These are phyloP conservation scores for Ambrosiella cleistominuta DNA, from an alignment of 2,329 filamentous ascomycete genomes.

Conservation along the genomic window DNA sequence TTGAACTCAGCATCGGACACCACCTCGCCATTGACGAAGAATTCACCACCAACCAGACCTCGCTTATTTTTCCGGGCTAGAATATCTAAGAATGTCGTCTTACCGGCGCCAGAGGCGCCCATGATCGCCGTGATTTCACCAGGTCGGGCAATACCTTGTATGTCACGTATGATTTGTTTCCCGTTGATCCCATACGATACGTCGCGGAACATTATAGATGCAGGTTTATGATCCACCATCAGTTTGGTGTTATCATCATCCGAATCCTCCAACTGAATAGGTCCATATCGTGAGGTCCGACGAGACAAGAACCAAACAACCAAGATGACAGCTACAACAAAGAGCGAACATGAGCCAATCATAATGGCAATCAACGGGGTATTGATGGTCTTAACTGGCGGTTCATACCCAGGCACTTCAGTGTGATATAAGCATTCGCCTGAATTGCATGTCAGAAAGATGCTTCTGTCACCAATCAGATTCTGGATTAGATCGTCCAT, in stretches of 20 bases:
- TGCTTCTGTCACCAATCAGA: slow-evolving; percentile 84
- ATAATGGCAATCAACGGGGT: slow-evolving; percentile 88
- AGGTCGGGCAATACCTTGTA: slow-evolving; percentile 75
- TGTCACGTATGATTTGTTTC: slow-evolving; percentile 62
- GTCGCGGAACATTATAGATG: slow-evolving; percentile 72
- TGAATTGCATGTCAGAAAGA: slow-evolving; percentile 61
- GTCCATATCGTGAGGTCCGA: slow-evolving; percentile 49
- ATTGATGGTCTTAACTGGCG: slow-evolving; percentile 86
- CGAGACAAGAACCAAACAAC: slow-evolving; percentile 76
- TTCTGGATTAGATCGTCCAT: slow-evolving; percentile 81
- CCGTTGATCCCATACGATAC: slow-evolving; percentile 76
- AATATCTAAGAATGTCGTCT: slow-evolving; percentile 94
- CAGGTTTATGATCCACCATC: slow-evolving; percentile 81
- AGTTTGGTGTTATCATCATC: slow-evolving; percentile 77
- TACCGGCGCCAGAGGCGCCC: slow-evolving; percentile 93
- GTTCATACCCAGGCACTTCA: slow-evolving; percentile 77
- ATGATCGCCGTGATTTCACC: slow-evolving; percentile 97
- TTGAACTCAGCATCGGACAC: slow-evolving; percentile 72
- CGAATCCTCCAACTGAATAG: slow-evolving; percentile 72
- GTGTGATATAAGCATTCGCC: slow-evolving; percentile 90
- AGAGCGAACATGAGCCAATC: slow-evolving; percentile 71
- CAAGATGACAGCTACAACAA: slow-evolving; percentile 74
- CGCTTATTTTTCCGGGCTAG: slow-evolving; percentile 94
- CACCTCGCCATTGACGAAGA: slow-evolving; percentile 87
- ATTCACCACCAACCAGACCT: slow-evolving; percentile 58